These are phyloP conservation scores for Shiraia bambusicola DNA, from an alignment of 2,329 filamentous ascomycete genomes.

Conservation along the genomic window DNA sequence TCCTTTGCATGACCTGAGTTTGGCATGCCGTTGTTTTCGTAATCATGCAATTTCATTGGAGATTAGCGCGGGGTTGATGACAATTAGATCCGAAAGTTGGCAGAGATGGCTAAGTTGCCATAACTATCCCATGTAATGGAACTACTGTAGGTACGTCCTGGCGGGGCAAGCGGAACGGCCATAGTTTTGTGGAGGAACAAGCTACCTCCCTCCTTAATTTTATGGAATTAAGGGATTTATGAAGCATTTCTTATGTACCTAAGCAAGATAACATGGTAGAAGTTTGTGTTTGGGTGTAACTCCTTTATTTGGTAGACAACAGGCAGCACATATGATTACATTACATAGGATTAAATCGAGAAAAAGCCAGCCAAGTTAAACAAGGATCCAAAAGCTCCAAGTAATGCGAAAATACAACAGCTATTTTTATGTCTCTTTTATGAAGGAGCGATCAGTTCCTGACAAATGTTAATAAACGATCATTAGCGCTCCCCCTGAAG, in stretches of 20 bases:
- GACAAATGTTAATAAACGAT: constrained; percentile 17
- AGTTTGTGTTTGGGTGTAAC: too few relatives aligned
- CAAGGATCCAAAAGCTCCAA: constrained; percentile 14
- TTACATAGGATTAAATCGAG: constrained; percentile 15
- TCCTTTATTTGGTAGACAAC: not conserved
- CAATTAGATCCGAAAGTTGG: constrained; percentile 23
- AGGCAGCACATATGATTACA: constrained; percentile 29
- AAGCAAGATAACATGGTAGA: too few relatives aligned
- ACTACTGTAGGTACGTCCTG: not conserved
- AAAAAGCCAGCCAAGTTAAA: constrained; percentile 28
- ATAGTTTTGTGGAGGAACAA: constrained; percentile 12
- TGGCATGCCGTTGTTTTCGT: constrained; percentile 1
- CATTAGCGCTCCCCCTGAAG: not conserved
- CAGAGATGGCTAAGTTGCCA: constrained; percentile 7
- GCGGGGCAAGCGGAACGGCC: constrained; percentile 9
- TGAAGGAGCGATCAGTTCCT: constrained; percentile 32
- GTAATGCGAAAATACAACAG: constrained; percentile 11
- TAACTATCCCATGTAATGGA: not conserved
- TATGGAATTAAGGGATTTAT: too few relatives aligned
- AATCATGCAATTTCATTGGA: constrained; percentile 11
- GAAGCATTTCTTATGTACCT: too few relatives aligned
- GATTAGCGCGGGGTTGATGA: constrained; percentile 18
- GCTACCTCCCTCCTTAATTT: not conserved
- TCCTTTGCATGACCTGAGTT: constrained; percentile 2
- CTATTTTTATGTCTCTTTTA: constrained; percentile 20